Evolutionary conservation across 345 rosid genomes (phyloP).

Genomic region (Lepidium aucheri): DNA sequence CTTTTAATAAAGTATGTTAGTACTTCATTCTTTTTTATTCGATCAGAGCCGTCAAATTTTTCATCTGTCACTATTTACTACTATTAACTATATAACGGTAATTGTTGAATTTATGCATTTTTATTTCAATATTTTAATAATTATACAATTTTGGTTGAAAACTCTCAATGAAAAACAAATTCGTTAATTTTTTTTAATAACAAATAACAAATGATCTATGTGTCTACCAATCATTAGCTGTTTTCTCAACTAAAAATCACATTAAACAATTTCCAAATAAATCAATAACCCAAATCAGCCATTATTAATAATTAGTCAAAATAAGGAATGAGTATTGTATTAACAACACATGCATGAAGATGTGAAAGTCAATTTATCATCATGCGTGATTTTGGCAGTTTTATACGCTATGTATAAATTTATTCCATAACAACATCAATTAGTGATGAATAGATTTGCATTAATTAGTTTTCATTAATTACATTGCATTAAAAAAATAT

Average conservation of each 20-base stretch:
- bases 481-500: no score
- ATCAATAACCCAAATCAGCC: background rate
- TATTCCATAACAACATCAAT: background rate
- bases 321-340: background rate
- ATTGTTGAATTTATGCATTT: slow-evolving; percentile 13
- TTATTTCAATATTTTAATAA: background rate
- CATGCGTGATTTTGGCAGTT: background rate
- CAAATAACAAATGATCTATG: no score
- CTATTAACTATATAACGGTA: slow-evolving; percentile 18
- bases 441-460: background rate
- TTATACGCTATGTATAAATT: background rate
- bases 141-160: no score
- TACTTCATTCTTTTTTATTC: slow-evolving; percentile 1
- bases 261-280: background rate
- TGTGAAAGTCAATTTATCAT: slow-evolving; percentile 1
- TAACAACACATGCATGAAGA: slow-evolving; percentile 6
- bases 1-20: background rate
- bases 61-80: slow-evolving; percentile 6
- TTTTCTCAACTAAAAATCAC: background rate
- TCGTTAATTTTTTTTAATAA: no score
- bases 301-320: background rate
- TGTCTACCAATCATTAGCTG: slow-evolving; percentile 14
- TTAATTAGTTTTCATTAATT: no score
- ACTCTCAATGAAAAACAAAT: background rate
- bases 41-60: slow-evolving; percentile 24